Percentiles rank a stretch among this genome's conserved stretches.
These are phyloP conservation scores for Cadophora sp. DNA, from an alignment of 2,329 filamentous ascomycete species.

Conservation along the genomic window DNA sequence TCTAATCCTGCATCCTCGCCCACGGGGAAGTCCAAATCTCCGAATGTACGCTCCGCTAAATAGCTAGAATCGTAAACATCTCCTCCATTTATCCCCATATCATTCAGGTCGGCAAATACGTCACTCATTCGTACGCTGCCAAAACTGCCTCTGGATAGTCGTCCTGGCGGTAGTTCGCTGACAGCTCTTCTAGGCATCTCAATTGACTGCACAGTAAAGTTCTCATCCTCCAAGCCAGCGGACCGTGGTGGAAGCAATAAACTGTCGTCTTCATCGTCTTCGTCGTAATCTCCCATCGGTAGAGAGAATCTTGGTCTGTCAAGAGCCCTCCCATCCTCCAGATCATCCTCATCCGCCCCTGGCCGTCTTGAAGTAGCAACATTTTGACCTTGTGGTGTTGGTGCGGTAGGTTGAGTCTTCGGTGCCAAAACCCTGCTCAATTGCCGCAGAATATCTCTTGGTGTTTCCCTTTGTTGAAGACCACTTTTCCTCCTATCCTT, in stretches of 20 bases:
- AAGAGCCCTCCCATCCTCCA: constrained; percentile 52
- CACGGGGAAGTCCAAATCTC: constrained; percentile 32
- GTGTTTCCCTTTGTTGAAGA: constrained; percentile 62
- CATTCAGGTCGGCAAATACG: constrained; percentile 48
- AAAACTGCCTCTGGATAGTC: constrained; percentile 56
- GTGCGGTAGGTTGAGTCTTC: constrained; percentile 40
- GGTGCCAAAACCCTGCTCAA: constrained; percentile 62
- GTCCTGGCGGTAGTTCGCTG: constrained; percentile 53
- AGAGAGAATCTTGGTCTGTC: constrained; percentile 62
- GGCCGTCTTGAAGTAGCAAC: constrained; percentile 24
- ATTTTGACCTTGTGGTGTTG: constrained; percentile 39
- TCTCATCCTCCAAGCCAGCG: constrained; percentile 61
- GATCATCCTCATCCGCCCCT: constrained; percentile 45
- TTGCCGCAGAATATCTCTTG: constrained; percentile 59
- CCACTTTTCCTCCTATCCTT: constrained; percentile 63
- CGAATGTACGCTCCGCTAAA: constrained; percentile 34
- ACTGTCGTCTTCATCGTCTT: constrained; percentile 55
- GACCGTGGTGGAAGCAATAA: constrained; percentile 61
- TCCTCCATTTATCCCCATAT: constrained; percentile 30
- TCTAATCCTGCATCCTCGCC: constrained; percentile 16
- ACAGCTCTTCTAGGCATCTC: constrained; percentile 63
- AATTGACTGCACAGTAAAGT: constrained; percentile 64
- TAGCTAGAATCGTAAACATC: constrained; percentile 43
- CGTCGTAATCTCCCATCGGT: constrained; percentile 58
- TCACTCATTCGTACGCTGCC: constrained; percentile 62